Evolutionary conservation across 2,329 filamentous ascomycete species (phyloP), one percentile per base, ranked within the genome.

Genomic region (Fusarium guadeloupense): DNA sequence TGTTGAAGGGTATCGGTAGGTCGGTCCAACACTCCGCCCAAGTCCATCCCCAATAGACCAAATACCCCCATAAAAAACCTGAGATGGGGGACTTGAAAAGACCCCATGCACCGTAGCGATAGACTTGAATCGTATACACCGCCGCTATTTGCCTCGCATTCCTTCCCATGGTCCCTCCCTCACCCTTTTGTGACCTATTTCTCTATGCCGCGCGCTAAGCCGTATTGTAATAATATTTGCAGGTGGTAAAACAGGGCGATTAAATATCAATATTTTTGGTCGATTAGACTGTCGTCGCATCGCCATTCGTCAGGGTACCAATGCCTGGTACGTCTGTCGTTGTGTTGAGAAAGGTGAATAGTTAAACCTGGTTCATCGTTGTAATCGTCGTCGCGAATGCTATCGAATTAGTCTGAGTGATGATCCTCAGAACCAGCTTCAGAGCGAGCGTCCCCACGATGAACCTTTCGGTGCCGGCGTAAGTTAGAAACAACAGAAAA

Each of bases 401-500:
- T 40, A 9, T 20, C 16, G 7, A 42, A 66, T 73, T 76, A 86
- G 55, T 87, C 85, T 2, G 85, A 88, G 50, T 87, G 81, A 60
- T 85, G 83, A 57, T 86, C 85, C 67, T 88, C 85, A 6, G 85
- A 88, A 23, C 85, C 86, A 21, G 85, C 82, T 64, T 88, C 86
- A 4, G 86, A 88, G 40, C 80, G 83, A 9, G 82, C 77, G 43
- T 92, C 89, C 69, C 89, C 74, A 14, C 76, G 95, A 83, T 99
- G 95, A 41, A 98, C 94, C 80, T 98, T 98, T 74, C 92, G 90
- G 79, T 99, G 95, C 70, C 95, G 86, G 64, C 95, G 89, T 51
- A 98, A 81, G 75, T 99, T 99, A 38, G 93, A 97, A 19, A 98
- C 95, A 21, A 98, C 95, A 1, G 94, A 98, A 77, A 99, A 98